These are phyloP conservation scores for Pelargonium nanum DNA, from an alignment of 345 rosid species.

Conservation along the genomic window DNA sequence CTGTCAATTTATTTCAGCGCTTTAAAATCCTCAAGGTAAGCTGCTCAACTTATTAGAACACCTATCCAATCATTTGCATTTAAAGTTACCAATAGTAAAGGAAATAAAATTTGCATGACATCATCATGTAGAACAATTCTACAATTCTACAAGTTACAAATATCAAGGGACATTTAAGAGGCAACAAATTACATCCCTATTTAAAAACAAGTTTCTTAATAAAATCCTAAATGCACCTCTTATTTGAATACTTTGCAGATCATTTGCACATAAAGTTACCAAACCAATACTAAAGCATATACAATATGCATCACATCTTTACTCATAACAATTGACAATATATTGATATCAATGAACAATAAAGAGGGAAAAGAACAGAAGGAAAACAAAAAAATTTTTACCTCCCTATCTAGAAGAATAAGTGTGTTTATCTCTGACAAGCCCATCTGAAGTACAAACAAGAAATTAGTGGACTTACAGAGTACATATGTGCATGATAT, in stretches of 20 bases:
- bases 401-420: constrained; percentile 76
- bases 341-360: neutral
- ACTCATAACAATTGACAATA: too few species aligned
- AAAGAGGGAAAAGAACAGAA: neutral
- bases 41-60: neutral
- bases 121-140: neutral
- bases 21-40: neutral
- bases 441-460: constrained; percentile 41
- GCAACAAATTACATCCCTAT: neutral
- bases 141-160: neutral
- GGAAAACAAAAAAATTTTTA: neutral
- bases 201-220: neutral
- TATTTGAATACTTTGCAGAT: neutral
- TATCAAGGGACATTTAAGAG: neutral
- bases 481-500: neutral
- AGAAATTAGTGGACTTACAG: neutral
- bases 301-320: too few species aligned
- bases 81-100: too few species aligned
- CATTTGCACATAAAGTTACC: neutral
- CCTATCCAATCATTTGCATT: neutral
- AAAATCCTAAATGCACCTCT: neutral
- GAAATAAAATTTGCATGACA: neutral
- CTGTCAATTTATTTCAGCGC: neutral
- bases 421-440: constrained; percentile 79
- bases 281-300: too few species aligned